phyloP scores from a whole-genome alignment of 306 rosid genomes.

The Luffa acutangula region DNA sequence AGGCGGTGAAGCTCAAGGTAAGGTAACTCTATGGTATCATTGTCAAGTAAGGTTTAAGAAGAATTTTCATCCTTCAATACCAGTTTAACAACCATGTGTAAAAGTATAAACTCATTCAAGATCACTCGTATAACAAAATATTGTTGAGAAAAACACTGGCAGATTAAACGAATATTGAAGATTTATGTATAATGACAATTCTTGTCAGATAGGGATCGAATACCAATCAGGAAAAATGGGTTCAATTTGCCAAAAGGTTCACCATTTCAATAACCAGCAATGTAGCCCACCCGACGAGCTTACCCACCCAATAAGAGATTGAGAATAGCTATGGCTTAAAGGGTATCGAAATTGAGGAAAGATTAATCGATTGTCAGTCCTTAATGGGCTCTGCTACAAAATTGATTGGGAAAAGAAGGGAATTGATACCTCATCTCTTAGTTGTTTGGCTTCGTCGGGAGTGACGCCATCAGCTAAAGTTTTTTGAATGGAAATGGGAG shows the following conservation, averaged over 20 bases:
- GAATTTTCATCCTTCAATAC: neutral
- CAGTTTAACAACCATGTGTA: neutral
- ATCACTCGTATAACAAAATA: neutral
- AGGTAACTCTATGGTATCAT: neutral
- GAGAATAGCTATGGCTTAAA: neutral
- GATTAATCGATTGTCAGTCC: neutral
- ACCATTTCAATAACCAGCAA: neutral
- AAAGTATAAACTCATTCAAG: neutral
- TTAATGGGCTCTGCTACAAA: neutral
- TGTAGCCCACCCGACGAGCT: neutral
- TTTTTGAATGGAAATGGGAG: constrained; percentile 1
- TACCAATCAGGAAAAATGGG: neutral
- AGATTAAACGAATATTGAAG: neutral
- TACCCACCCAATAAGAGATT: neutral
- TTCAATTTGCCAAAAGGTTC: neutral
- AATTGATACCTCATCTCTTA: constrained; percentile 55
- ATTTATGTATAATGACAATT: neutral
- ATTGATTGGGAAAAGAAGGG: neutral
- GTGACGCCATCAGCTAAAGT: constrained; percentile 55
- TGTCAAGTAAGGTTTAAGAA: neutral
- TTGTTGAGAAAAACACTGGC: neutral
- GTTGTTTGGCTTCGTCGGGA: constrained; percentile 51
- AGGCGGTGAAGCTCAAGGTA: neutral
- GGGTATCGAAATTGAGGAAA: neutral
- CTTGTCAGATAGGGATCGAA: neutral